Conservation (phyloP, 2,329 filamentous ascomycete species). For the Fusarium fujikuroi region DNA sequence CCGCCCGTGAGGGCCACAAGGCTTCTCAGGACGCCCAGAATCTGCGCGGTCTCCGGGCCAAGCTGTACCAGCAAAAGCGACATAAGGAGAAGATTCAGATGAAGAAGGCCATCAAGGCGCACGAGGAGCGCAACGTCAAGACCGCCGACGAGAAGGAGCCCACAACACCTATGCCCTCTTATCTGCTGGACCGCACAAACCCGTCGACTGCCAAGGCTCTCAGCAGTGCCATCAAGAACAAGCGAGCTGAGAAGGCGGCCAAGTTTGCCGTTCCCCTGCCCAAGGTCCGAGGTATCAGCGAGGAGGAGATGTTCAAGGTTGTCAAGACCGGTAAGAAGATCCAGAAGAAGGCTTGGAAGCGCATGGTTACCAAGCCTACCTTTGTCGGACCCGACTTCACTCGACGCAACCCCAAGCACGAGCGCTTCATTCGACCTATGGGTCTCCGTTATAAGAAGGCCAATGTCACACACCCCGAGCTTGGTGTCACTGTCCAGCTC, state of each 20-base stretch:
- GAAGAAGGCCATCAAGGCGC: conserved; percentile 91
- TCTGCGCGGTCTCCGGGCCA: conserved; percentile 88
- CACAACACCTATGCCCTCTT: conserved; percentile 85
- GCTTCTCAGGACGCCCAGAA: conserved; percentile 92
- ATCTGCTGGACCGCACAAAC: conserved; percentile 86
- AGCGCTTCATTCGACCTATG: conserved; percentile 65
- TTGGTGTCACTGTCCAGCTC: conserved; percentile 88
- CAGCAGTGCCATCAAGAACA: conserved; percentile 92
- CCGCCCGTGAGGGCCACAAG: conserved; percentile 89
- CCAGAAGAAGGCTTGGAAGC: conserved; percentile 82
- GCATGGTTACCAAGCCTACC: conserved; percentile 68
- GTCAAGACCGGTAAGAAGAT: conserved; percentile 97
- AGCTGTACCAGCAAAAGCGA: conserved; percentile 91
- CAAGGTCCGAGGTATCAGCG: conserved; percentile 89
- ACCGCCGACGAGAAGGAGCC: conserved; percentile 82
- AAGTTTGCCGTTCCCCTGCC: conserved; percentile 92
- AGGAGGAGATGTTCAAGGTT: conserved; percentile 98
- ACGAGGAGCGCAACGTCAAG: conserved; percentile 97
- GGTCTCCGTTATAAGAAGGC: conserved; percentile 63
- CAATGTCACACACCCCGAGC: conserved; percentile 75
- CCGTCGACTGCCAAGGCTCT: conserved; percentile 73
- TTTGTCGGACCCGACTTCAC: conserved; percentile 96
- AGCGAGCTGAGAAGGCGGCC: conserved; percentile 91
- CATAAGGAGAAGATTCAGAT: conserved; percentile 99
- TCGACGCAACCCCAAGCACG: conserved; percentile 82